Evolutionary conservation across 345 rosid genomes (phyloP), one percentile per base, ranked within the genome.

Genomic region (Brassica cretica): DNA sequence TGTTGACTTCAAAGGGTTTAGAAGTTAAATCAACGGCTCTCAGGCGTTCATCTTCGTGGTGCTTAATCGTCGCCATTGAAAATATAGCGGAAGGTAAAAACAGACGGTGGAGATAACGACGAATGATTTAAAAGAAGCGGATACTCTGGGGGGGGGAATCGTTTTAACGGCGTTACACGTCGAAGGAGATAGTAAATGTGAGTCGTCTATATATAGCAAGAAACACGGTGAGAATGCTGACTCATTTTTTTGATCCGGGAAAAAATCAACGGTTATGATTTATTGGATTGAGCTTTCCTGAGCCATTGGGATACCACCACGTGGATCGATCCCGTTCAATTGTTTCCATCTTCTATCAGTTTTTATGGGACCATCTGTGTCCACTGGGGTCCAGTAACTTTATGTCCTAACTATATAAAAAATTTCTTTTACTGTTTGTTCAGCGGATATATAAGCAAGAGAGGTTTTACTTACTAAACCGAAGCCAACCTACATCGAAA

Each of bases 51-150:
- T 78, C 84, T 51, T 84, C 75, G 14, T 66, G 82, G 63, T 87
- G 78, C 24, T 79, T 84, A 32, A 68, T 53, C 46, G 84, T 71
- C 7, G 85, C 83, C 88, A 84, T 77, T 70, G 19, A 65, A 37
- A 69, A 61, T 33, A 72, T 39, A 66, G 2, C 39, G 21, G 58
- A 64, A 35, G 27, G 51, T 35, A 39, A 41, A 56, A 63, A 74
- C 37, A 49, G 71, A 70, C 67, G 83, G 73, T 75, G 73, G 58
- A 58, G 55, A 63, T 80, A 61, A 73, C 33, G 65, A 62, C 66
- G 70, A 14, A 12, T 14, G 30, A 24, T 61, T 12, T 37, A 29
- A 61, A 5, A 29, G 72, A 71, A 64, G 71, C 80, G 58, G 70
- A 53, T 33, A 35, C 75, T 24, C 25, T 51, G 41, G 63, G 41